Conservation (phyloP, 306 rosid species). For the Fagus crenata region DNA sequence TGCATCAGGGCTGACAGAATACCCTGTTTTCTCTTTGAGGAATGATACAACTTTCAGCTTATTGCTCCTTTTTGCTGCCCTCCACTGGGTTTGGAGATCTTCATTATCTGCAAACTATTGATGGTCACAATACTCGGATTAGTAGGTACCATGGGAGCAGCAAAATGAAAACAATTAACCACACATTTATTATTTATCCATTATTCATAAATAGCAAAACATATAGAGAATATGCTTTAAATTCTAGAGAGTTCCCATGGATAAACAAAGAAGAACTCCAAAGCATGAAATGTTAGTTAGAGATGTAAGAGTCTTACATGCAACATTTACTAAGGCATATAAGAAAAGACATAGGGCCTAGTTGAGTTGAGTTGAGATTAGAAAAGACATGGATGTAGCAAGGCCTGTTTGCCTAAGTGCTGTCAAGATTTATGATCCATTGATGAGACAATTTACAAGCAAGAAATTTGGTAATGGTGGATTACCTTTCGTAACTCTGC, state of each 20-base stretch:
- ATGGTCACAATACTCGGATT: conserved; percentile 31
- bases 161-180: background rate
- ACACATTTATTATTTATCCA: background rate
- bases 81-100: conserved; percentile 87
- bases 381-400: background rate
- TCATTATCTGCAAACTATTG: conserved; percentile 74
- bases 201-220: background rate
- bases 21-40: conserved; percentile 82
- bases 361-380: background rate
- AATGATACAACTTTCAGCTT: conserved; percentile 77
- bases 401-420: background rate
- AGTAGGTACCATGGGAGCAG: conserved; percentile 22
- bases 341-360: background rate
- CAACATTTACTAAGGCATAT: background rate
- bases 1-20: conserved; percentile 85
- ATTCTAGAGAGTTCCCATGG: background rate
- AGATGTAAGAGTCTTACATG: background rate
- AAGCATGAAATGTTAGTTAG: background rate
- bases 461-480: conserved; percentile 15
- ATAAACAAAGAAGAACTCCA: background rate
- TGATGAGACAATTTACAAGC: conserved; percentile 15
- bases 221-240: background rate
- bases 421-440: conserved; percentile 9
- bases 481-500: conserved; percentile 73
- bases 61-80: conserved; percentile 73